A percentile compares a stretch with the other conserved stretches of the same genome.
phyloP scores from a whole-genome alignment of 805 yeast genomes.

The Lipomyces kockii region DNA sequence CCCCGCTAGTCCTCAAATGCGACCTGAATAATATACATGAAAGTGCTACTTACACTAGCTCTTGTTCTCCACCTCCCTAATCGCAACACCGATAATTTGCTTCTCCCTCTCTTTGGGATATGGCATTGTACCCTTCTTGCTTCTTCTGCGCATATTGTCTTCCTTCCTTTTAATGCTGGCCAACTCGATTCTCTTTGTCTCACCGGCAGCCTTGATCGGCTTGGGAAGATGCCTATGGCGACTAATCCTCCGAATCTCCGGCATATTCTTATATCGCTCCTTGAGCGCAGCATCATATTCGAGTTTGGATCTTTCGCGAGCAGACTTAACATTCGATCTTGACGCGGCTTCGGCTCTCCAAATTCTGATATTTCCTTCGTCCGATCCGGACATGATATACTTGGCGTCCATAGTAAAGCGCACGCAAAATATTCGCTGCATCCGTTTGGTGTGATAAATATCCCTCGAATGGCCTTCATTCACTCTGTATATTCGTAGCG shows the following conservation, averaged over 20 bases:
- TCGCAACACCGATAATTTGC: slow-evolving; percentile 74
- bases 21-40: neutral
- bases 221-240: slow-evolving; percentile 92
- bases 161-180: slow-evolving; percentile 78
- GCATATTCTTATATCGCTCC: slow-evolving; percentile 93
- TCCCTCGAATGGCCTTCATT: slow-evolving; percentile 92
- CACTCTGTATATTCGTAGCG: slow-evolving; percentile 77
- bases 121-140: slow-evolving; percentile 54
- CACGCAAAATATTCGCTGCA: slow-evolving; percentile 91
- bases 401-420: slow-evolving; percentile 87
- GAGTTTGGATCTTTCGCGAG: slow-evolving; percentile 77
- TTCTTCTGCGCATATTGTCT: slow-evolving; percentile 78
- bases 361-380: slow-evolving; percentile 91
- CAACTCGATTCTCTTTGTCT: slow-evolving; percentile 77
- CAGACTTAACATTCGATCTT: slow-evolving; percentile 76
- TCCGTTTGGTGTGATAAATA: slow-evolving; percentile 93
- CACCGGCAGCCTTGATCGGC: slow-evolving; percentile 85
- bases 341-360: slow-evolving; percentile 93
- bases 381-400: slow-evolving; percentile 88
- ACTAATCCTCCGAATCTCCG: slow-evolving; percentile 86
- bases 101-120: slow-evolving; percentile 74
- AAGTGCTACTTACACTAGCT: neutral
- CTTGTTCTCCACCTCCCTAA: slow-evolving; percentile 53
- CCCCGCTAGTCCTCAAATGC: neutral
- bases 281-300: slow-evolving; percentile 92